Base-by-base conservation (phyloP, 441 rosid species). In the Cnidoscolus chayamansa region DNA sequence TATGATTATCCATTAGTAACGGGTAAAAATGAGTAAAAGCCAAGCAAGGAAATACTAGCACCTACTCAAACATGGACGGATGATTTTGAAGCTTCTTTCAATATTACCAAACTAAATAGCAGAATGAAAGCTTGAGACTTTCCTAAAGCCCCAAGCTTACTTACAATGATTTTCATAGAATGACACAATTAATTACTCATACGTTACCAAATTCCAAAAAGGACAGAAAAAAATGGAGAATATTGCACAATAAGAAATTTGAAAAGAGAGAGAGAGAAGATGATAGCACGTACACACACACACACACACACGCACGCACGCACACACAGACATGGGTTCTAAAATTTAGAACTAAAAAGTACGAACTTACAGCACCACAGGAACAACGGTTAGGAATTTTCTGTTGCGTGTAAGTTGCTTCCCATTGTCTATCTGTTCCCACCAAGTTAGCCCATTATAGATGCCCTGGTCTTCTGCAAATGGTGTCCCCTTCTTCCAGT, bases 401-500 rank as follows among this genome's bases (percentile, higher is more conserved):
- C 95, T 80, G 70, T 91, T 88, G 59, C 91, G 91, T 6, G 97
- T 90, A 57, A 93, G 93, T 74, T 92, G 96, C 81, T 90, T 93
- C 76, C 97, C 97, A 54, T 78, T 92, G 71, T 92, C 98, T 47
- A 94, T 86, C 78, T 92, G 98, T 79, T 94, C 98, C 98, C 97
- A 90, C 97, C 98, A 92, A 76, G 98, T 92, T 78, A 92, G 77
- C 31, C 83, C 71, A 73, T 94, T 92, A 82, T 94, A 90, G 79
- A 90, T 90, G 10, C 97, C 97, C 80, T 94, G 96, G 79, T 94
- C 98, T 64, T 92, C 97, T 16, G 90, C 84, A 76, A 92, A 94
- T 15, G 97, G 98, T 0, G 98, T 94, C 69, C 99, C 99, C 80
- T 92, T 92, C 86, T 90, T 90, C 98, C 97, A 92, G 70, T 92